Percentiles rank a stretch among this genome's conserved stretches.
phyloP scores from a whole-genome alignment of 2,329 filamentous ascomycete genomes.

The Epicoccum sorghinum region DNA sequence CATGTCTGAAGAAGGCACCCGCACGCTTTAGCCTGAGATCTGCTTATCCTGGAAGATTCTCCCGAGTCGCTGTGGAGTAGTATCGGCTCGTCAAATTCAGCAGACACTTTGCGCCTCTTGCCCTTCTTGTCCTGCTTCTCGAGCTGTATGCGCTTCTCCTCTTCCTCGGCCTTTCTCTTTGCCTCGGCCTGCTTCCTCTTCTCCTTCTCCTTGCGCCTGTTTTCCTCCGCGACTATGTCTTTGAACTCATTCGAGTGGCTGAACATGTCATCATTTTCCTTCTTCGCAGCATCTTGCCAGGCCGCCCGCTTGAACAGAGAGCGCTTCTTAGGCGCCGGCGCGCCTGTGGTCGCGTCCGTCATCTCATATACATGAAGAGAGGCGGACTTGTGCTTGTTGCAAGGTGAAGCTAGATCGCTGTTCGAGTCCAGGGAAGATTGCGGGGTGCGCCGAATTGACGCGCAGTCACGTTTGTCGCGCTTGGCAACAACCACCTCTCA shows the following conservation, averaged over 20 bases:
- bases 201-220: slow-evolving; percentile 37
- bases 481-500: slow-evolving; percentile 3
- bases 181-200: slow-evolving; percentile 28
- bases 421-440: not conserved
- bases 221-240: slow-evolving; percentile 48
- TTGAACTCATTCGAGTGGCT: slow-evolving; percentile 50
- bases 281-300: slow-evolving; percentile 53
- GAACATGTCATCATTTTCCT: slow-evolving; percentile 49
- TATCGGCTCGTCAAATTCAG: slow-evolving; percentile 19
- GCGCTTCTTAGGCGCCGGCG: slow-evolving; percentile 48
- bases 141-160: slow-evolving; percentile 33
- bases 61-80: slow-evolving; percentile 14
- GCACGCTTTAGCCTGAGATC: slow-evolving; percentile 26
- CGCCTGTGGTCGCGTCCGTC: slow-evolving; percentile 29
- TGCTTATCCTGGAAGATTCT: slow-evolving; percentile 15
- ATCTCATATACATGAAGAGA: slow-evolving; percentile 28
- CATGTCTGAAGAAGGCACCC: not conserved
- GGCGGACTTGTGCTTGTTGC: not conserved
- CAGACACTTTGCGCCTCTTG: slow-evolving; percentile 30
- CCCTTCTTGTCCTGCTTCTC: slow-evolving; percentile 21
- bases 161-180: slow-evolving; percentile 34
- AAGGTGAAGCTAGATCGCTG: not conserved
- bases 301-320: slow-evolving; percentile 63
- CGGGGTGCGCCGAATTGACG: slow-evolving; percentile 25
- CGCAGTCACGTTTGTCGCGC: slow-evolving; percentile 43